Conservation (phyloP, 2,329 filamentous ascomycete species). For the Fusarium sp. region DNA sequence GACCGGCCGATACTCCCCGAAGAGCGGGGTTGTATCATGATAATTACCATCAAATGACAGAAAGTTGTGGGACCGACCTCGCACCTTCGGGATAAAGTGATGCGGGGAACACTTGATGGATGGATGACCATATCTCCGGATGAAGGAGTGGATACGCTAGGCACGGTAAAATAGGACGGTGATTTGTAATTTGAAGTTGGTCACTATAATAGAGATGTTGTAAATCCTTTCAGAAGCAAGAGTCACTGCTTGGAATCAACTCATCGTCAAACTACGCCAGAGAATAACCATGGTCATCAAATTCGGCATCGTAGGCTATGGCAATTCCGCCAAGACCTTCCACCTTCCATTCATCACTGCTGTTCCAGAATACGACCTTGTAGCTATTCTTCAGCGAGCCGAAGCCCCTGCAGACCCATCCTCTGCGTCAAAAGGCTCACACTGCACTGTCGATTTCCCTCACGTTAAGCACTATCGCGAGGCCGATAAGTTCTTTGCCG, state of each 20-base stretch:
- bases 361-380: conserved; percentile 60
- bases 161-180: neutral
- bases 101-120: neutral
- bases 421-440: conserved; percentile 48
- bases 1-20: neutral
- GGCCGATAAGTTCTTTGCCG: conserved; percentile 70
- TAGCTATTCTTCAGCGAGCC: conserved; percentile 64
- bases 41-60: neutral
- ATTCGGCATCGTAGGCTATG: conserved; percentile 65
- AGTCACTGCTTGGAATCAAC: neutral
- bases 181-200: conserved; percentile 6
- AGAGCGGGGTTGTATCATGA: conserved; percentile 5
- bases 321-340: conserved; percentile 62
- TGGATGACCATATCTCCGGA: conserved; percentile 8
- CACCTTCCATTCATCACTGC: conserved; percentile 65
- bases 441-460: conserved; percentile 64
- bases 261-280: neutral
- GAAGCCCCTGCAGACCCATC: conserved; percentile 53
- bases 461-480: conserved; percentile 68
- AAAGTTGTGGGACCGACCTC: neutral
- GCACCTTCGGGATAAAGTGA: conserved; percentile 11
- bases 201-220: neutral
- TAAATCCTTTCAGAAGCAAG: neutral
- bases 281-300: conserved; percentile 55
- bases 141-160: neutral